These are phyloP conservation scores for Medicago ruthenica DNA, from an alignment of 306 rosid species.

Conservation along the genomic window DNA sequence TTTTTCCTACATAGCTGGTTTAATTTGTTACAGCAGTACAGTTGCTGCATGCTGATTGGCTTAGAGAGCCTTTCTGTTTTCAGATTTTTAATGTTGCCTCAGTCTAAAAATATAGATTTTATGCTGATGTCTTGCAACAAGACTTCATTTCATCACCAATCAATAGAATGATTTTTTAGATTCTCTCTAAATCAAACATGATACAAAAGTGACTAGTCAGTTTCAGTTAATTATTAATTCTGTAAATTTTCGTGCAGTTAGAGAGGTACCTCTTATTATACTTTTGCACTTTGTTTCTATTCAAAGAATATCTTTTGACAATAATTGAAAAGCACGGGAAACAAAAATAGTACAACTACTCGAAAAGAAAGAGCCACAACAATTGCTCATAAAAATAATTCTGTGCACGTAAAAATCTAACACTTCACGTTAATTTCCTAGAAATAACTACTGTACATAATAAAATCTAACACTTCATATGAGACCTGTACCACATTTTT, in stretches of 20 bases:
- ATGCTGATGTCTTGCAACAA: not conserved
- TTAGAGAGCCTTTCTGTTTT: not conserved
- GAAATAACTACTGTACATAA: not conserved
- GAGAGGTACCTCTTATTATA: constrained; percentile 4
- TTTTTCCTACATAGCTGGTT: not conserved
- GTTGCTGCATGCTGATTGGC: not conserved
- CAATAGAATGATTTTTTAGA: not conserved
- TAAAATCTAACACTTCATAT: constrained; percentile 1
- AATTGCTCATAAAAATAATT: not conserved
- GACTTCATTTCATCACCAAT: not conserved
- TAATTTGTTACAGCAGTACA: not conserved
- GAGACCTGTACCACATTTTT: constrained; percentile 28
- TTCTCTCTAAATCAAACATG: not conserved
- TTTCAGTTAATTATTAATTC: constrained; percentile 1
- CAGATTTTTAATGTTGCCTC: not conserved
- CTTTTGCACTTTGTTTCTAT: not conserved
- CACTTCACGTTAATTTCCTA: no score
- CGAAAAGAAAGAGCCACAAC: not conserved
- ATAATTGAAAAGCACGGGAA: constrained; percentile 8
- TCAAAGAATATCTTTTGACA: not conserved
- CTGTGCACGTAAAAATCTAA: no score
- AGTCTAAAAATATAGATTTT: not conserved
- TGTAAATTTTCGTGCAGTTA: not conserved
- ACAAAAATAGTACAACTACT: constrained; percentile 6
- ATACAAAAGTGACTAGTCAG: not conserved